Percentiles rank a stretch among this genome's conserved stretches.
Conservation (phyloP, 306 rosid species). For the Lagenaria siceraria region DNA sequence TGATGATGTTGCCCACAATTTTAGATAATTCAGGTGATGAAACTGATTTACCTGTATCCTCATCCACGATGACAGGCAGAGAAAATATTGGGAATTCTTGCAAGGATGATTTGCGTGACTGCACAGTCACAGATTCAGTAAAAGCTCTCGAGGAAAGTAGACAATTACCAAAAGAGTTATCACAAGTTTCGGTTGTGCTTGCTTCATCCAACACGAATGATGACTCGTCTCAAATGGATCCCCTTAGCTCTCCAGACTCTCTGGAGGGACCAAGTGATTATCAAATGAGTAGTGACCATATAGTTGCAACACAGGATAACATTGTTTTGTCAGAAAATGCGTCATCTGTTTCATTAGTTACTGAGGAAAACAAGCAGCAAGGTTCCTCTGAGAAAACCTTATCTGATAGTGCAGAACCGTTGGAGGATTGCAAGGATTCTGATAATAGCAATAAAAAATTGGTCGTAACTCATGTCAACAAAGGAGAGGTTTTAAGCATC, state of each 20-base stretch:
- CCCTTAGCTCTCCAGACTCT: background rate
- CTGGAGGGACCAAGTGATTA: background rate
- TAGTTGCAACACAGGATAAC: conserved; percentile 3
- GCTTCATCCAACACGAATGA: background rate
- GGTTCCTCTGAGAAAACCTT: conserved; percentile 6
- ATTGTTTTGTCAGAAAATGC: background rate
- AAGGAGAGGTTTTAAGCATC: background rate
- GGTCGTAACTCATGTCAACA: conserved; percentile 4
- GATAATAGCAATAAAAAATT: background rate
- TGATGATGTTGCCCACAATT: background rate
- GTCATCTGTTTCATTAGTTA: background rate
- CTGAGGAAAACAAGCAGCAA: conserved; percentile 9
- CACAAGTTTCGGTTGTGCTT: background rate
- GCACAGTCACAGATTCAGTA: background rate
- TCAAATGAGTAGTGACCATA: background rate
- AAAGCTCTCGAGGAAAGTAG: background rate
- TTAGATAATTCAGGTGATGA: background rate
- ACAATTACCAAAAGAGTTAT: background rate
- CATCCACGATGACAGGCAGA: background rate
- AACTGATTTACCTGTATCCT: background rate
- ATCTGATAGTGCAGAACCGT: background rate
- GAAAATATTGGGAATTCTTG: background rate
- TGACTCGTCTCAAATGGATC: background rate
- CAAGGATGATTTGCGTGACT: background rate
- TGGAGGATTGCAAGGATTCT: conserved; percentile 10